Evolutionary conservation across 177 flowering plant genomes (phyloP).

Genomic region (Tripterygium wilfordii): DNA sequence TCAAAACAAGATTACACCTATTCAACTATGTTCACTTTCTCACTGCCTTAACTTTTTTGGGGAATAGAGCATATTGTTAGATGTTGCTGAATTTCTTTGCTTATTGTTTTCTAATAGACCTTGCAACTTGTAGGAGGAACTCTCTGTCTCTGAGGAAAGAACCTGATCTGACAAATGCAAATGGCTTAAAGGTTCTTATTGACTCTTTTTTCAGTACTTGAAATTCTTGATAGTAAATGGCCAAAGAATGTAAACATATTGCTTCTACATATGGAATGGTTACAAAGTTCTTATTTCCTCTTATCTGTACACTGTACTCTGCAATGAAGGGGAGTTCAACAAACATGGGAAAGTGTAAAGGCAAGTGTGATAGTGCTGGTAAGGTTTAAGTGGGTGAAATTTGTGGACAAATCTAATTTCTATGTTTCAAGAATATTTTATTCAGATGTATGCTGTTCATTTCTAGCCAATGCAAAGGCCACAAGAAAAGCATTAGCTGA

Average conservation of each 20-base stretch:
- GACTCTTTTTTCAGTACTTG: not conserved
- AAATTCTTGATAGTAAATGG: not conserved
- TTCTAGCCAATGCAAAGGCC: conserved; percentile 27
- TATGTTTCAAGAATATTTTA: not conserved
- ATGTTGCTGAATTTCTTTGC: too few species aligned
- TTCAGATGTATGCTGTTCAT: not conserved
- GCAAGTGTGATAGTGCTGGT: conserved; percentile 33
- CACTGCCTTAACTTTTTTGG: too few species aligned
- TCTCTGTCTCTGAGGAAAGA: conserved; percentile 13
- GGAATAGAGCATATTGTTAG: too few species aligned
- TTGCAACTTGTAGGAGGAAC: conserved; percentile 22
- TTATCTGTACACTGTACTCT: not conserved
- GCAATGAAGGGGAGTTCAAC: conserved; percentile 24
- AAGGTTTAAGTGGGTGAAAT: conserved; percentile 8
- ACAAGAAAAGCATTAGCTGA: conserved; percentile 58
- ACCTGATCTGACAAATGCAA: conserved; percentile 2
- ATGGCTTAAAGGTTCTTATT: conserved; percentile 18
- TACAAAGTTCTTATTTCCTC: not conserved
- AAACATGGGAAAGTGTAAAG: conserved; percentile 24
- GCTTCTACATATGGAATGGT: not conserved
- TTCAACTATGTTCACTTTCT: too few species aligned
- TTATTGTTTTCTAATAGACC: too few species aligned
- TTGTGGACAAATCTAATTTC: too few species aligned
- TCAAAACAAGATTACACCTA: too few species aligned
- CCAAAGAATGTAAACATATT: too few species aligned